Evolutionary conservation across 306 rosid genomes (phyloP).

Genomic region (Cucumis hystrix): DNA sequence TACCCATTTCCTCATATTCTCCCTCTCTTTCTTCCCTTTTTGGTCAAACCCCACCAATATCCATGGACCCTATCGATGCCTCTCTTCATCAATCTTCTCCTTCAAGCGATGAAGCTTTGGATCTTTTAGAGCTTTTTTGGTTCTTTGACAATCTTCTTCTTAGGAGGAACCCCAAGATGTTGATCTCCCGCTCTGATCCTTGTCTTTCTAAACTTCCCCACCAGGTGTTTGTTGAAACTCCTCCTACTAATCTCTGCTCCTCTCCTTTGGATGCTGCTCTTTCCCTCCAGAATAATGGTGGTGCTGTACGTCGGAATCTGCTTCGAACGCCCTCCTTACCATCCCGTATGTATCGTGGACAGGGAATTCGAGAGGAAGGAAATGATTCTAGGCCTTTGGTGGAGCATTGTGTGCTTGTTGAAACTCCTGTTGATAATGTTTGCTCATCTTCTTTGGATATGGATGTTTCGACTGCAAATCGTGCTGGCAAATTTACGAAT

Average conservation of each 20-base stretch:
- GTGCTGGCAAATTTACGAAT: neutral
- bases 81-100: slow-evolving; percentile 31
- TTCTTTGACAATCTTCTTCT: slow-evolving; percentile 50
- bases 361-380: slow-evolving; percentile 11
- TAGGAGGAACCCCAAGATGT: slow-evolving; percentile 32
- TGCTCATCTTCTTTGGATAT: neutral
- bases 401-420: slow-evolving; percentile 13
- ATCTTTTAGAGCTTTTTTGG: slow-evolving; percentile 77
- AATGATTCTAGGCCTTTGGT: slow-evolving; percentile 14
- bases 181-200: slow-evolving; percentile 54
- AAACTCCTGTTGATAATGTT: slow-evolving; percentile 2
- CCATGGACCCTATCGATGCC: slow-evolving; percentile 4
- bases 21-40: neutral
- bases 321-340: slow-evolving; percentile 47
- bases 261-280: neutral
- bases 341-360: slow-evolving; percentile 25
- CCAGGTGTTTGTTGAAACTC: slow-evolving; percentile 19
- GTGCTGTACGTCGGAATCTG: slow-evolving; percentile 6
- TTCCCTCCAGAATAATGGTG: neutral
- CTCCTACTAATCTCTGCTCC: neutral
- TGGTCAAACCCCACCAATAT: neutral
- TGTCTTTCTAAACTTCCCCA: slow-evolving; percentile 19
- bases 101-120: slow-evolving; percentile 33
- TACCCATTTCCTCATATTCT: neutral
- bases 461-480: neutral